These are phyloP conservation scores for Lentinula edodes DNA, from an alignment of 768 basidiomycete genomes.

Conservation along the genomic window DNA sequence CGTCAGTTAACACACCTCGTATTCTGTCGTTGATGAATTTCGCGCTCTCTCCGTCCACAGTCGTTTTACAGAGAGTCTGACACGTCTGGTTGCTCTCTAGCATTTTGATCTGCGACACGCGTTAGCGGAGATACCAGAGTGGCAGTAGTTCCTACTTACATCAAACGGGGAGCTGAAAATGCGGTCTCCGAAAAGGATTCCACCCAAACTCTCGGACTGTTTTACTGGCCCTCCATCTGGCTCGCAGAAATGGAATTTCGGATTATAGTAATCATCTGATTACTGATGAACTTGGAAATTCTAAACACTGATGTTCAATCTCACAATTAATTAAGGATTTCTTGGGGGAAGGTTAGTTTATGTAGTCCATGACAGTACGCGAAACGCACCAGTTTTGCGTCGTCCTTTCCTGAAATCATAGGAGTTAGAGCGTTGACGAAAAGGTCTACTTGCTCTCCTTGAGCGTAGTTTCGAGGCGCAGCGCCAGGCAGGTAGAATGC, in stretches of 20 bases:
- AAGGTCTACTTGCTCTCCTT: slow-evolving; percentile 70
- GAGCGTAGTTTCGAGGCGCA: slow-evolving; percentile 77
- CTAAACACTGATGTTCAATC: slow-evolving; percentile 11
- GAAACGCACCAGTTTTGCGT: slow-evolving; percentile 64
- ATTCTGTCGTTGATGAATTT: slow-evolving; percentile 91
- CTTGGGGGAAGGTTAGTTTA: slow-evolving; percentile 28
- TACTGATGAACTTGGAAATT: not conserved
- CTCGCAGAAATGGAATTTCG: slow-evolving; percentile 78
- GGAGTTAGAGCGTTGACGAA: slow-evolving; percentile 89
- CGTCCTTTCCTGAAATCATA: slow-evolving; percentile 61
- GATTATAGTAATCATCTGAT: slow-evolving; percentile 90
- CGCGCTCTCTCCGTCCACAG: slow-evolving; percentile 65
- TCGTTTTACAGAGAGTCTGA: slow-evolving; percentile 60
- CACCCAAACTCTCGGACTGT: slow-evolving; percentile 83
- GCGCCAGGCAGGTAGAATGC: slow-evolving; percentile 93
- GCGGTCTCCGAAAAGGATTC: slow-evolving; percentile 94
- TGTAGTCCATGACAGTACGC: too few relatives aligned
- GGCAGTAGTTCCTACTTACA: slow-evolving; percentile 47
- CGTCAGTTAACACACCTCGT: slow-evolving; percentile 17
- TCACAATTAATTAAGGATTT: slow-evolving; percentile 90
- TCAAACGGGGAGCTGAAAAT: slow-evolving; percentile 90
- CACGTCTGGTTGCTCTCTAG: slow-evolving; percentile 72
- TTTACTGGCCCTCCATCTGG: slow-evolving; percentile 68
- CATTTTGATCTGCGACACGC: slow-evolving; percentile 67
- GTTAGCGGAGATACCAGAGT: slow-evolving; percentile 7